Conservation (phyloP, 768 basidiomycete species). For the Neoboletus magnificus region DNA sequence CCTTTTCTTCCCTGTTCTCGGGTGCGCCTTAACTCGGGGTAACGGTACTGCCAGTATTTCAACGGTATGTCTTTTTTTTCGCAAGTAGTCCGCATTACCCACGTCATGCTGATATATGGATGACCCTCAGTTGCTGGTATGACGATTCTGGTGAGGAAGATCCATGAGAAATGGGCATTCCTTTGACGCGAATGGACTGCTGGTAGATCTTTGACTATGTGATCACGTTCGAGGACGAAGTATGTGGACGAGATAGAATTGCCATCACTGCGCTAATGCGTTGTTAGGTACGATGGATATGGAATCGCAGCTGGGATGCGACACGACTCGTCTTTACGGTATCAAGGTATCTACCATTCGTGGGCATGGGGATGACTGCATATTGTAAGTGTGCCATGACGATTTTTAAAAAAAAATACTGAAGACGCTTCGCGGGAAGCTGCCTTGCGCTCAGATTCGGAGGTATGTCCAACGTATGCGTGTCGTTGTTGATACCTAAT, state of each 20-base stretch:
- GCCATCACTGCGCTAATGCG: not conserved
- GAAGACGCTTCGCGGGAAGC: not conserved
- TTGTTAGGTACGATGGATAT: constrained; percentile 17
- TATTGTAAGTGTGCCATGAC: constrained; percentile 6
- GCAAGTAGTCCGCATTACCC: not conserved
- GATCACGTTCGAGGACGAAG: constrained; percentile 12
- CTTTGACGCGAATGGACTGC: not conserved
- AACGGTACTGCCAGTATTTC: constrained; percentile 6
- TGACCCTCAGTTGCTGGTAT: constrained; percentile 12
- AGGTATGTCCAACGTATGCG: constrained; percentile 1
- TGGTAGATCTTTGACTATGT: constrained; percentile 10
- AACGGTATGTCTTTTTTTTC: constrained; percentile 6
- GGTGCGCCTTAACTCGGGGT: not conserved
- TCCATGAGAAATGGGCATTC: not conserved
- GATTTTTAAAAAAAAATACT: not conserved
- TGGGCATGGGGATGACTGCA: constrained; percentile 6
- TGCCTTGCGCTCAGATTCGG: constrained; percentile 2
- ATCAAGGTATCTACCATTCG: constrained; percentile 23
- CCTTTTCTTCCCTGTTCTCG: not conserved
- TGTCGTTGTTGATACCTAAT: not conserved
- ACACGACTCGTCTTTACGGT: constrained; percentile 13
- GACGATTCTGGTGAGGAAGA: constrained; percentile 12
- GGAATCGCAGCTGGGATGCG: constrained; percentile 14
- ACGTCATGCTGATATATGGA: not conserved
- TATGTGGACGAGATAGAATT: not conserved